Evolutionary conservation across 805 yeast genomes (phyloP), one percentile per base, ranked within the genome.

Genomic region (Candida koratica): DNA sequence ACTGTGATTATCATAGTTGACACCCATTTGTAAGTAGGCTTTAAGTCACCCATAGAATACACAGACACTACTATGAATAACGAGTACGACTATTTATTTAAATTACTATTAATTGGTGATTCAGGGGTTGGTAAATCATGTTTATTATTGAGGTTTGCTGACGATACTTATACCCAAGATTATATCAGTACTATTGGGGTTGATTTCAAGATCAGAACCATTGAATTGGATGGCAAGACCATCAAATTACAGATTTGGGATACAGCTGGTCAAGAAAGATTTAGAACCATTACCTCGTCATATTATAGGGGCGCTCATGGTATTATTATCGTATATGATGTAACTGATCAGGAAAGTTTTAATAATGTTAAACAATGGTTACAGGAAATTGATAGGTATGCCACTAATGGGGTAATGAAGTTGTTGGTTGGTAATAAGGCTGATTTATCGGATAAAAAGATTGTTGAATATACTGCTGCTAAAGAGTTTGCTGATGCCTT

Each of bases 221-320:
- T 84, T 38, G 97, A 93, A 59, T 73, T 93, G 43, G 97, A 93
- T 52, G 97, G 97, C 47, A 93, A 93, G 71, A 86, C 95, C 37
- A 93, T 93, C 60, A 93, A 93, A 68, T 76, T 93, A 57, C 98
- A 93, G 69, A 90, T 93, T 58, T 93, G 98, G 98, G 98, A 93
- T 60, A 93, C 98, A 38, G 98, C 97, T 9, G 98, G 98, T 31
- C 98, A 93, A 70, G 98, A 93, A 64, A 74, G 98, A 53, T 93
- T 93, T 71, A 81, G 97, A 67, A 93, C 98, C 34, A 90, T 90
- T 67, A 93, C 97, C 9, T 85, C 96, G 10, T 86, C 96, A 11
- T 90, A 90, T 69, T 90, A 90, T 72, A 83, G 98, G 62, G 98
- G 98, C 39, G 96, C 97, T 9, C 97, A 90, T 59, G 98, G 98